Conservation (phyloP, 1,284 basidiomycete species). For the Naganishia sp. region DNA sequence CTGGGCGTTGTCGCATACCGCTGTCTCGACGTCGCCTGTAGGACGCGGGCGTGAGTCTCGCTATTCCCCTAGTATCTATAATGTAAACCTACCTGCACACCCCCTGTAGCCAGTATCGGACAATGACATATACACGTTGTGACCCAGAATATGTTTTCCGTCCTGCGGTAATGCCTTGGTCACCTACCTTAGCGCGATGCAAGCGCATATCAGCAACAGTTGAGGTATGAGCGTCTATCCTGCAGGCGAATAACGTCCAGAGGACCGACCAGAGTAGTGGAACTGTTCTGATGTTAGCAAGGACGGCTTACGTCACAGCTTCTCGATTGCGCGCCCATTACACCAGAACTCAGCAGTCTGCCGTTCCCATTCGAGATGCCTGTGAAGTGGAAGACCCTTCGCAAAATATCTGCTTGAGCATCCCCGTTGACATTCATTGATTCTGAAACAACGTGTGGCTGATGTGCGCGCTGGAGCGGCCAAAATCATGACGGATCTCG, state of each 20-base stretch:
- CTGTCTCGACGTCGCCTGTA: neutral
- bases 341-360: neutral
- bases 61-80: neutral
- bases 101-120: slow-evolving; percentile 21
- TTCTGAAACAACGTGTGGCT: neutral
- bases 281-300: too few species aligned
- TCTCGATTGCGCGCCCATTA: neutral
- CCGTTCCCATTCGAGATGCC: neutral
- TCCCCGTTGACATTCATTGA: neutral
- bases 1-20: too few species aligned
- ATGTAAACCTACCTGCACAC: slow-evolving; percentile 6
- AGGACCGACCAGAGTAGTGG: too few species aligned
- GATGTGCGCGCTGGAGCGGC: neutral
- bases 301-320: slow-evolving; percentile 3
- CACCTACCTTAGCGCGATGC: too few species aligned
- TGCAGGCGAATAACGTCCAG: too few species aligned
- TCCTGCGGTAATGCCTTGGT: neutral
- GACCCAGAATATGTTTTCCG: neutral
- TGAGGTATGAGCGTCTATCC: too few species aligned
- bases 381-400: too few species aligned
- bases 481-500: slow-evolving; percentile 23
- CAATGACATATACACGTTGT: slow-evolving; percentile 18
- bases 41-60: neutral
- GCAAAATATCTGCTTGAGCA: too few species aligned
- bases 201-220: too few species aligned